Evolutionary conservation across 2,329 filamentous ascomycete species (phyloP).

Genomic region (Xylariaceae sp.): DNA sequence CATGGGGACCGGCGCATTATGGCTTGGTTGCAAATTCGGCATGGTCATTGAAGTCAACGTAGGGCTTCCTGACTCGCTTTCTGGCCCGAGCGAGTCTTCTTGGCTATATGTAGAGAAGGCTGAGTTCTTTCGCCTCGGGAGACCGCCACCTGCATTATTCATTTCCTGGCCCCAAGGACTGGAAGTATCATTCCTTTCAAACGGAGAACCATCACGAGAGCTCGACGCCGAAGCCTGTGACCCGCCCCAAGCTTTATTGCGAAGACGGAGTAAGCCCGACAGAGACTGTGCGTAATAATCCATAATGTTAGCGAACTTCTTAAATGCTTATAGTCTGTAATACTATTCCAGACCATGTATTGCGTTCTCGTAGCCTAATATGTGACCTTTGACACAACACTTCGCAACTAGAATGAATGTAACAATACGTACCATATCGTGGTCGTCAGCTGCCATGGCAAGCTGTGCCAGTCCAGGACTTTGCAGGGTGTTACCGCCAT

Average conservation of each 20-base stretch:
- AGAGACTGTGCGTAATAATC: constrained; percentile 43
- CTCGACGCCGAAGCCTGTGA: constrained; percentile 72
- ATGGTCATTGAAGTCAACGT: constrained; percentile 44
- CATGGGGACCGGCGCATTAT: constrained; percentile 25
- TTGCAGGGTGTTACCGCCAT: constrained; percentile 49
- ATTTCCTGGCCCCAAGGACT: constrained; percentile 41
- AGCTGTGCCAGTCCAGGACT: constrained; percentile 78
- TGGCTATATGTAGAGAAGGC: constrained; percentile 48
- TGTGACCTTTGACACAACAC: no score
- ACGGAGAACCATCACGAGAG: constrained; percentile 41
- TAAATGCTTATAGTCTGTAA: no score
- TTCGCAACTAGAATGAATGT: no score
- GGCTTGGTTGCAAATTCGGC: constrained; percentile 24
- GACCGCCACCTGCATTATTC: constrained; percentile 12
- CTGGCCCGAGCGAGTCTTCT: constrained; percentile 44
- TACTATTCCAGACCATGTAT: no score
- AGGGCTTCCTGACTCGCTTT: constrained; percentile 48
- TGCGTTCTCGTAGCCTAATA: no score
- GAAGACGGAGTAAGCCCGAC: constrained; percentile 67
- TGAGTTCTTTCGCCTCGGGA: constrained; percentile 48
- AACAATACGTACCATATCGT: constrained; percentile 53
- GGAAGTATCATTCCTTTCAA: constrained; percentile 43
- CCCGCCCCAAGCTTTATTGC: constrained; percentile 76
- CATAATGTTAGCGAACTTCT: no score
- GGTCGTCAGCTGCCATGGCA: constrained; percentile 63